Base-by-base conservation (phyloP, 2,329 filamentous ascomycete species). In the Sarocladium brachiariae region DNA sequence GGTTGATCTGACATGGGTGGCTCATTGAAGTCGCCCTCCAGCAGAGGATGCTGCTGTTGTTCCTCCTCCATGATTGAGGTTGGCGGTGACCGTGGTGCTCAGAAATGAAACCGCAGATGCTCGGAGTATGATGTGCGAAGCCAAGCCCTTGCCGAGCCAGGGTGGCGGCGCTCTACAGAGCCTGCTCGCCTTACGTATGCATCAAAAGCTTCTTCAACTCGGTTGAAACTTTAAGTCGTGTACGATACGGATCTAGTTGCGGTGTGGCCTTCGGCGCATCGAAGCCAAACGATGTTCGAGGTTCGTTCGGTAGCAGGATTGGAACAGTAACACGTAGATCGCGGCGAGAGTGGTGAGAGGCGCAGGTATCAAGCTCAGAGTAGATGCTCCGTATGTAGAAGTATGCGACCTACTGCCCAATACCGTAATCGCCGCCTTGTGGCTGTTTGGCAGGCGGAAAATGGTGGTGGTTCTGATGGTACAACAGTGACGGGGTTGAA, bases 1-100 rank as follows among this genome's bases (percentile, higher is more conserved):
- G 65, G 63, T 8, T 56, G 53, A 53, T 72, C 69, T 47, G 67
- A 56, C 27, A 65, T 56, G 5, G 65, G 64, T 9, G 61, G 60
- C 5, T 67, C 52, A 39, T 61, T 62, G 49, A 67, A 65, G 18
- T 64, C 59, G 25, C 61, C 53, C 30, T 63, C 60, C 19, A 64
- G 55, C 43, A 67, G 58, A 35, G 63, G 58, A 50, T 65, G 62
- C 19, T 47, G 43, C 3, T 30, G 13, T 13, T 30, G 27, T 13
- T 30, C 27, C 7, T 47, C 43, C n/a, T 47, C 43, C 43, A 47
- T 47, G 16, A 5, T 19, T 3, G 39, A 8, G 33, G 25, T 9
- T 47, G 4, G n/a, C 3, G 9, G 24, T 11, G 18, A 25, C 4
- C 43, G 24, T 47, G 43, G 5, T 43, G n/a, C n/a, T 19, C 39